These are phyloP conservation scores for Quercus agrifolia DNA, from an alignment of 306 rosid species.

Conservation along the genomic window DNA sequence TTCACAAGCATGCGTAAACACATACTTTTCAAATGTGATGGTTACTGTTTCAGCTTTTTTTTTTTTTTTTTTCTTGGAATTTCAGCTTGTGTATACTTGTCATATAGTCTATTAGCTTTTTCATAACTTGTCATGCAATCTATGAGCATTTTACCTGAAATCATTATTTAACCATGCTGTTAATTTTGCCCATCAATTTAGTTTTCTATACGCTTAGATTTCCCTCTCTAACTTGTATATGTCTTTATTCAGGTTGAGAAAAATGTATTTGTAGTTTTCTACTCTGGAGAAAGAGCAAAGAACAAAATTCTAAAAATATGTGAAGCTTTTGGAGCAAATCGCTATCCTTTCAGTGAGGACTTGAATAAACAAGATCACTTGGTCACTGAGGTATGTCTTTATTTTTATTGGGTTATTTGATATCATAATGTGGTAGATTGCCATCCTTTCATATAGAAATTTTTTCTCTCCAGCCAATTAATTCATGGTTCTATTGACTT, in stretches of 20 bases:
- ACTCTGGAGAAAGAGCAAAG: conserved; percentile 85
- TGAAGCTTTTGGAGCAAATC: conserved; percentile 96
- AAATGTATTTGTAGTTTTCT: conserved; percentile 90
- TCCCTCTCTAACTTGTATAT: conserved; percentile 16
- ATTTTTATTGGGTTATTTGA: conserved; percentile 16
- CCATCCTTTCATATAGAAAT: background rate
- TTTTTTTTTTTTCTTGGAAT: no score
- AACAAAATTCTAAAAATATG: conserved; percentile 91
- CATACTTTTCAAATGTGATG: background rate
- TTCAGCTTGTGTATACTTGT: no score
- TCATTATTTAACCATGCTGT: background rate
- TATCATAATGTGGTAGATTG: conserved; percentile 1
- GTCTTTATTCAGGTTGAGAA: conserved; percentile 68
- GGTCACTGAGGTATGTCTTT: conserved; percentile 39
- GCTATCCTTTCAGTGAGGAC: conserved; percentile 85
- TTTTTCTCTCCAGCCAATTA: background rate
- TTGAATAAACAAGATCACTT: conserved; percentile 39
- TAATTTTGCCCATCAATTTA: background rate
- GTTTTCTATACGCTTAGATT: background rate
- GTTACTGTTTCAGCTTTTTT: background rate
- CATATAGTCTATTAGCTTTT: no score
- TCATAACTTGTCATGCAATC: background rate
- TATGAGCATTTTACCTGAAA: background rate
- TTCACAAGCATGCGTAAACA: background rate
- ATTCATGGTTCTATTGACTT: background rate